phyloP scores from a whole-genome alignment of 192 early-diverging fungal species.

The Podila epicladia region DNA sequence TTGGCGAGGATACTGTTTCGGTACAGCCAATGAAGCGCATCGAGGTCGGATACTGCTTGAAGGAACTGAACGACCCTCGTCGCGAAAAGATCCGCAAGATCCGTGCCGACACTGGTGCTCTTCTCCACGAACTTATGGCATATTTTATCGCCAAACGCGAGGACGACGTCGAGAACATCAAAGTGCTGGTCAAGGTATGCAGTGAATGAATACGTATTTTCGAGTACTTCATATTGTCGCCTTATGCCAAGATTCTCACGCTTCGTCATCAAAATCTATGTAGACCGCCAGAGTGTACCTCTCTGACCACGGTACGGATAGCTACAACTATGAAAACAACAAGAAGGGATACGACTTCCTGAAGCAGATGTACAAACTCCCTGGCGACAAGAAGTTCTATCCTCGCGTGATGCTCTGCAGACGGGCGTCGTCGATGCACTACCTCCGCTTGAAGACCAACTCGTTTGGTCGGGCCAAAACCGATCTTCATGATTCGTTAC shows the following conservation, averaged over 20 bases:
- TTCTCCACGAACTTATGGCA: conserved; percentile 60
- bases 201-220: neutral
- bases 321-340: conserved; percentile 54
- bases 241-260: neutral
- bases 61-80: conserved; percentile 59
- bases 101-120: conserved; percentile 61
- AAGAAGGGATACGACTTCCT: conserved; percentile 65
- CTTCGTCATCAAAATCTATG: neutral
- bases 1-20: conserved; percentile 51
- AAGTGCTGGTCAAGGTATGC: conserved; percentile 68
- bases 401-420: conserved; percentile 57
- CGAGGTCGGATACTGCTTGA: conserved; percentile 75
- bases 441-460: conserved; percentile 67
- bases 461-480: conserved; percentile 55
- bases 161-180: conserved; percentile 84
- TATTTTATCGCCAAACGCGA: conserved; percentile 64
- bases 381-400: conserved; percentile 60
- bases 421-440: conserved; percentile 62
- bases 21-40: conserved; percentile 55
- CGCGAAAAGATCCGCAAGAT: conserved; percentile 59
- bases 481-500: conserved; percentile 59
- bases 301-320: conserved; percentile 64
- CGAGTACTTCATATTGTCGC: neutral
- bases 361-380: conserved; percentile 56
- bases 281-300: conserved; percentile 58